Base-by-base conservation (phyloP, 1,284 basidiomycete genomes). In the Mrakiaceae sp. region DNA sequence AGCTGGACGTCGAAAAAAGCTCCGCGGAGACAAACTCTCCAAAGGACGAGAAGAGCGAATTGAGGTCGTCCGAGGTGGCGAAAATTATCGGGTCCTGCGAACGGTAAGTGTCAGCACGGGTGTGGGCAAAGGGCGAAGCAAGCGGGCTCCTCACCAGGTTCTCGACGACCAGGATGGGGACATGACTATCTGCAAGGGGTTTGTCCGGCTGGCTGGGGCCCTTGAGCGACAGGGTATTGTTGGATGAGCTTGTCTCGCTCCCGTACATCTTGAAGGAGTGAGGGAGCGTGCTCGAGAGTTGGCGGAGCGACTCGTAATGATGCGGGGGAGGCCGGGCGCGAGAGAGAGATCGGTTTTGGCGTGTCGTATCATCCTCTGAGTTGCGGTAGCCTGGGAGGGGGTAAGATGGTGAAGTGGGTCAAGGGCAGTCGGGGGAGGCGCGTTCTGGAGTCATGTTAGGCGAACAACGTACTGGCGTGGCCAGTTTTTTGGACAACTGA, bases 41-140 rank as follows among this genome's bases (percentile, higher is more conserved):
- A 47, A 66, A 66, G 8, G 51, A 52, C 4, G 43, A n/a, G 49
- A 66, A 66, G 39, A 66, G 42, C 8, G 64, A 54, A 3, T 16
- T 54, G 12, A 66, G n/a, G 59, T 66, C 64, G 27, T 66, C 64
- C 49, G 54, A 44, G 39, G 64, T 65, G 27, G 43, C 42, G 55
- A 65, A 65, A 0, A 60, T 48, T n/a, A 52, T 50, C 14, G 64
- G 60, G 27, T 42, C 58, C 60, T 66, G 40, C 6, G 42, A 51
- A n/a, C 47, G 42, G 5, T 16, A 48, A 58, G 46, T 49, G 14
- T 14, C 8, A 57, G 12, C 16, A 7, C 2, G 10, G n/a, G n/a
- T 8, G 43, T 11, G 40, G 27, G 10, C 11, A 14, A n/a, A 27
- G 3, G 11, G 10, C 10, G n/a, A 42, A 57, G 12, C 39, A 43